These are phyloP conservation scores for Talaromyces funiculosus DNA, from an alignment of 2,329 filamentous ascomycete genomes.

Conservation along the genomic window DNA sequence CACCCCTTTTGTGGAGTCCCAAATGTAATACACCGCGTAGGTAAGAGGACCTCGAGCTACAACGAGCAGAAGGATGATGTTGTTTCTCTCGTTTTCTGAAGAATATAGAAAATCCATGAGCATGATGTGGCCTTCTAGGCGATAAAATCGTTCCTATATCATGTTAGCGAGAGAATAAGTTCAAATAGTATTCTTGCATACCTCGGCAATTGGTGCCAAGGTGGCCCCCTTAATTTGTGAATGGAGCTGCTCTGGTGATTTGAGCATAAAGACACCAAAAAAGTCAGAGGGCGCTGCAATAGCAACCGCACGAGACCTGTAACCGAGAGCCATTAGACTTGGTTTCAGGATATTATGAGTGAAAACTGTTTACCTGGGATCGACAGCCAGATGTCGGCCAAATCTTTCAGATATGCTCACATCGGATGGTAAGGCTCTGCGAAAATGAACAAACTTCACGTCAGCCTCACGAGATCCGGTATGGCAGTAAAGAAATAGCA, in stretches of 20 bases:
- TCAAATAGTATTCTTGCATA: constrained; percentile 22
- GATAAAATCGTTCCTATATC: constrained; percentile 42
- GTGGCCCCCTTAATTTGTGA: constrained; percentile 44
- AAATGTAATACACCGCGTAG: constrained; percentile 48
- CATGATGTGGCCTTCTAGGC: constrained; percentile 67
- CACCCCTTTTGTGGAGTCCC: constrained; percentile 43
- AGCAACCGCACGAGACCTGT: constrained; percentile 53
- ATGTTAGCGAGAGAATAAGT: background rate
- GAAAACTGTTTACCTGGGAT: constrained; percentile 58
- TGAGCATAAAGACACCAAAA: constrained; percentile 67
- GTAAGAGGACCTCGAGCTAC: constrained; percentile 42
- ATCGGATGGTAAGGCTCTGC: constrained; percentile 55
- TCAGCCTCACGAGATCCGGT: constrained; percentile 25
- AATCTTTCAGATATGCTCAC: constrained; percentile 50
- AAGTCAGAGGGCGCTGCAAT: constrained; percentile 64
- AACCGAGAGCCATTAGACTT: background rate
- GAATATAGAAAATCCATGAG: constrained; percentile 84
- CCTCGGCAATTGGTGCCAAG: constrained; percentile 56
- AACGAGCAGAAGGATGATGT: constrained; percentile 70
- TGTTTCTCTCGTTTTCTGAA: constrained; percentile 57
- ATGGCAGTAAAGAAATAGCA: constrained; percentile 68
- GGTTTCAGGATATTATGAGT: background rate
- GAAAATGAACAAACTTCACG: constrained; percentile 57
- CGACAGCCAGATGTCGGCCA: constrained; percentile 66
- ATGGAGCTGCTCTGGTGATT: constrained; percentile 50